phyloP scores from a whole-genome alignment of 345 rosid species.

The Toxicodendron radicans region DNA sequence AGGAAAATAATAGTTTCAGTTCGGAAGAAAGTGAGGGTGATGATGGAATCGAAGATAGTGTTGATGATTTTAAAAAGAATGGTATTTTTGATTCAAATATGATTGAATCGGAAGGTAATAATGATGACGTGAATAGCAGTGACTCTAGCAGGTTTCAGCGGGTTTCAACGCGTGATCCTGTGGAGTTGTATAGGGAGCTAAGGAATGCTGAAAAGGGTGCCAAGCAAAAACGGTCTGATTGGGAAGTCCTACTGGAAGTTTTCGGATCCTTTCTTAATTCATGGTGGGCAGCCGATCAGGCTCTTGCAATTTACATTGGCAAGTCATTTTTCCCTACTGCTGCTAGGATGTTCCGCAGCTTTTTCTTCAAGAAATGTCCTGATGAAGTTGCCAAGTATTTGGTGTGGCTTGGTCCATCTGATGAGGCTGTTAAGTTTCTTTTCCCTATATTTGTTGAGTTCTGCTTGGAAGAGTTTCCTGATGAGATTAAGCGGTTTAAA shows the following conservation, averaged over 20 bases:
- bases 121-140: slow-evolving; percentile 19
- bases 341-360: slow-evolving; percentile 43
- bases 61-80: slow-evolving; percentile 18
- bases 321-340: slow-evolving; percentile 85
- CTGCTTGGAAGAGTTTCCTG: slow-evolving; percentile 73
- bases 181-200: slow-evolving; percentile 59
- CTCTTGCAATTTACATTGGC: slow-evolving; percentile 84
- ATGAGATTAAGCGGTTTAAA: slow-evolving; percentile 66
- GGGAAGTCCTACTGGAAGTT: slow-evolving; percentile 46
- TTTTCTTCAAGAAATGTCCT: slow-evolving; percentile 54
- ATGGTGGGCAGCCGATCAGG: slow-evolving; percentile 85
- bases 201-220: slow-evolving; percentile 33
- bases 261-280: slow-evolving; percentile 55
- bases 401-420: slow-evolving; percentile 63
- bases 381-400: slow-evolving; percentile 45
- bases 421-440: slow-evolving; percentile 68
- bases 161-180: slow-evolving; percentile 47
- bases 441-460: slow-evolving; percentile 87
- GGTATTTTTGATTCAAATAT: slow-evolving; percentile 5
- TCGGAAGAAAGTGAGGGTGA: slow-evolving; percentile 24
- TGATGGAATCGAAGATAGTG: slow-evolving; percentile 3
- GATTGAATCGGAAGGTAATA: slow-evolving; percentile 21
- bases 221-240: slow-evolving; percentile 41
- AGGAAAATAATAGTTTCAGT: slow-evolving; percentile 12
- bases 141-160: slow-evolving; percentile 11